These are phyloP conservation scores for Chaetomium cochliodes DNA, from an alignment of 495 filamentous ascomycete species.

Conservation along the genomic window DNA sequence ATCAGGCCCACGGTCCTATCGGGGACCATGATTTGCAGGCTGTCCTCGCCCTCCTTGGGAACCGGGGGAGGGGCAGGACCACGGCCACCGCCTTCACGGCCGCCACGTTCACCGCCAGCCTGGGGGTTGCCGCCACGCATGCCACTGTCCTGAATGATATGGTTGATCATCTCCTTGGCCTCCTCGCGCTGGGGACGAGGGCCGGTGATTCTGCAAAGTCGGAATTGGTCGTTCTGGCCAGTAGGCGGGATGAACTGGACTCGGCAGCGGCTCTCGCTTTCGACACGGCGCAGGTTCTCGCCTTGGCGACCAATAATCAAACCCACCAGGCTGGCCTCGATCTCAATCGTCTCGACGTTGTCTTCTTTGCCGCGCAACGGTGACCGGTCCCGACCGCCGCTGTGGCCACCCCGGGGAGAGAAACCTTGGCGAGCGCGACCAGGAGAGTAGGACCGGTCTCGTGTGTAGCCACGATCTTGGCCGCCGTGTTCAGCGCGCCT, in stretches of 20 bases:
- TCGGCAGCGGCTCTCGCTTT: slow-evolving; percentile 68
- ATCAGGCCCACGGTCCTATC: slow-evolving; percentile 83
- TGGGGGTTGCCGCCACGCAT: slow-evolving; percentile 51
- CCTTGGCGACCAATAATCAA: slow-evolving; percentile 82
- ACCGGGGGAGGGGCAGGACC: slow-evolving; percentile 45
- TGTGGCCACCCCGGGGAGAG: slow-evolving; percentile 44
- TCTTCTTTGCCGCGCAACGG: slow-evolving; percentile 56
- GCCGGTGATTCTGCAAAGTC: slow-evolving; percentile 76
- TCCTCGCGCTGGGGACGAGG: slow-evolving; percentile 61
- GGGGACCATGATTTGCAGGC: slow-evolving; percentile 83
- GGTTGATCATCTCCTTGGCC: slow-evolving; percentile 71
- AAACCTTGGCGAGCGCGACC: slow-evolving; percentile 52
- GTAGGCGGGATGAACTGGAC: slow-evolving; percentile 80
- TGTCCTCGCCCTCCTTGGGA: slow-evolving; percentile 69
- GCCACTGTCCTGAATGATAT: slow-evolving; percentile 79
- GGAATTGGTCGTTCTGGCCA: slow-evolving; percentile 61
- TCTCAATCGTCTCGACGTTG: slow-evolving; percentile 67
- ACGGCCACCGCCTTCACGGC: slow-evolving; percentile 24
- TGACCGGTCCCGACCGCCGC: slow-evolving; percentile 53
- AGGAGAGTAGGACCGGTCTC: slow-evolving; percentile 64
- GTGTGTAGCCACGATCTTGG: slow-evolving; percentile 50
- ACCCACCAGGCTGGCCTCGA: slow-evolving; percentile 75
- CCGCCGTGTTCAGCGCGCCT: slow-evolving; percentile 50
- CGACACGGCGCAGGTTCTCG: slow-evolving; percentile 76
- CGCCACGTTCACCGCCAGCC: slow-evolving; percentile 25